Evolutionary conservation across 2,329 filamentous ascomycete genomes (phyloP), one percentile per base, ranked within the genome.

Genomic region (Monosporascus sp.): DNA sequence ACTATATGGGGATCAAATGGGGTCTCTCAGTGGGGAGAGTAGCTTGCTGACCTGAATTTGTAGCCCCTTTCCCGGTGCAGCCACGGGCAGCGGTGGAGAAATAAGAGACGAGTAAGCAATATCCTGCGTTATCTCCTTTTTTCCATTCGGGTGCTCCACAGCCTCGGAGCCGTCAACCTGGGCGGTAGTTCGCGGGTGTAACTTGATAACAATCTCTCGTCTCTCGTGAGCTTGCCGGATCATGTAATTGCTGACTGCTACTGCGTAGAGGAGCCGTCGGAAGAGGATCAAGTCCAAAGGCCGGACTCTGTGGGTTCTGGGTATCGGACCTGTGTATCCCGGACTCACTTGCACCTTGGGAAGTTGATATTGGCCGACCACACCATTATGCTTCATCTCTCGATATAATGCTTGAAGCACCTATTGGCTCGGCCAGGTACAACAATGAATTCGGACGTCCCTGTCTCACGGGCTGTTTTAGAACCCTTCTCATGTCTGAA

Each of bases 321-420:
- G 94, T 97, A 11, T 97, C 94, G 0, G 93, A 97, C 63, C 82
- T 99, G 37, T 77, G 91, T 54, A 96, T 99, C 56, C 94, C 94
- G 3, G 91, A 85, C 37, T 5, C 82, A 90, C 65, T 79, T 78
- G 56, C 84, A 89, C 91, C 92, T 2, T 99, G 94, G 94, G 94
- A 99, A 70, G 75, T 89, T 35, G 89, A 97, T 65, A 82, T 96
- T 52, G 94, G 94, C 49, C 92, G 88, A 66, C 94, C 94, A 5
- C 81, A 84, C 45, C 94, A 99, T 72, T 94, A 96, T 66, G 92
- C 94, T 20, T 96, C 90, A 74, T 91, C 89, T 73, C 76, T 97
- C 38, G 92, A 97, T 68, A 97, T 99, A 63, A 97, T 99, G 93
- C 78, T 97, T 11, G 93, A 99, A 69, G 94, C 91, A 0, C 94